These are phyloP conservation scores for Cystobasidium tubakii DNA, from an alignment of 768 basidiomycete genomes.

Conservation along the genomic window DNA sequence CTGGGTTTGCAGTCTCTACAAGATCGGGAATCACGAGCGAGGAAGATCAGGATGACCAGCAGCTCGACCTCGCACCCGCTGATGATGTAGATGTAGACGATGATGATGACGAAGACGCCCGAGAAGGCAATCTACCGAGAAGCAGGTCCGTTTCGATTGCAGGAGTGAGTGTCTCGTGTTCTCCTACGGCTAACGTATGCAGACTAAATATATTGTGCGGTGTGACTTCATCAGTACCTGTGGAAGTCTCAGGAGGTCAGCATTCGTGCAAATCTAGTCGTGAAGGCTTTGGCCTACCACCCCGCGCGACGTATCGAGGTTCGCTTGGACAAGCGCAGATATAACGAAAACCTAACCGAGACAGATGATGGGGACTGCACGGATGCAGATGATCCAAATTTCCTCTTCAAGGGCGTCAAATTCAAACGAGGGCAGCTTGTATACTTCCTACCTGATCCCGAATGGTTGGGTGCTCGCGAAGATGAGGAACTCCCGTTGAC, in stretches of 20 bases:
- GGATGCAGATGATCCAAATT: background rate
- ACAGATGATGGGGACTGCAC: background rate
- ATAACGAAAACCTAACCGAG: background rate
- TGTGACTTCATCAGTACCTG: background rate
- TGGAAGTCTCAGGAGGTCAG: background rate
- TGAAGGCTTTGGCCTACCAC: background rate
- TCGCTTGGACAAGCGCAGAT: background rate
- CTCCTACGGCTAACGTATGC: no score
- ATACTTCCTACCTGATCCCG: background rate
- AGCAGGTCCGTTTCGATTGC: background rate
- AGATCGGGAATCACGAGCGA: background rate
- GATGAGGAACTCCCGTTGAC: background rate
- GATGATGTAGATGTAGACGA: background rate
- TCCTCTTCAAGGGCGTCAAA: background rate
- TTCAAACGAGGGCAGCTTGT: background rate
- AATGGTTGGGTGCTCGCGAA: background rate
- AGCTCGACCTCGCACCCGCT: background rate
- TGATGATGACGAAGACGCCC: background rate
- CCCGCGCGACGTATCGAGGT: background rate
- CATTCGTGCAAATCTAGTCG: background rate
- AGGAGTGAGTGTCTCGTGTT: background rate
- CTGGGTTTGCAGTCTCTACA: background rate
- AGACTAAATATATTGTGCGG: no score
- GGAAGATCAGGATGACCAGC: slow-evolving; percentile 3
- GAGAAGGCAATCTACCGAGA: background rate